Evolutionary conservation across 495 filamentous ascomycete species (phyloP), one percentile per base, ranked within the genome.

Genomic region (Aeminium ludgeri): DNA sequence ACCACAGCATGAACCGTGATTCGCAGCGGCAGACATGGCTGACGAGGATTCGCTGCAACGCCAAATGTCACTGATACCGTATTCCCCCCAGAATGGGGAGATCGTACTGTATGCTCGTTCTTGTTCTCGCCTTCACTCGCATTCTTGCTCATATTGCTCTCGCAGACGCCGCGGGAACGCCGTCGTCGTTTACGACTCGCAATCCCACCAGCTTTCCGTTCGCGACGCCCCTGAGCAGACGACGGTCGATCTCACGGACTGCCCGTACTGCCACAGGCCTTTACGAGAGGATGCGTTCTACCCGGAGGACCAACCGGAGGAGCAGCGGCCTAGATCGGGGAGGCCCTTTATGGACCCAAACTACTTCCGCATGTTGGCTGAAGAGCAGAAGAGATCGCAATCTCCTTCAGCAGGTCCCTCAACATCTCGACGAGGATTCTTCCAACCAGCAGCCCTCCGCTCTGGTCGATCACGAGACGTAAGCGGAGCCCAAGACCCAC

Each of bases 311-410:
- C 53, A 60, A 28, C 50, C 52, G 44, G 48, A 17, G n/a, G 19
- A 29, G 19, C 39, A 44, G 4, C 23, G 35, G 25, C 38, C 33
- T 30, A 38, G 30, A 10, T 15, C 56, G 0, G 53, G 45, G 23
- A 69, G 76, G 1, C 73, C 75, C 44, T 95, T 87, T 57, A 74
- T 94, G 45, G 78, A 80, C 50, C 84, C 83, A 11, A 74, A 84
- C 20, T 97, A 97, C 61, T 97, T 96, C 59, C 82, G 80, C 53
- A 83, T 94, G 76, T 77, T 97, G 19, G 76, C 79, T 40, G 70
- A 69, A 20, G 76, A 68, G 48, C 55, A 67, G 10, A 20, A 43
- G 15, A 25, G 15, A 2, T 38, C 48, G 27, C 48, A 43, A 12
- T 16, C 30, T 19, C 38, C 10, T 17, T 46, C 48, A 12, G 60